These are phyloP conservation scores for Colletotrichum navitas DNA, from an alignment of 2,329 filamentous ascomycete genomes.

Conservation along the genomic window DNA sequence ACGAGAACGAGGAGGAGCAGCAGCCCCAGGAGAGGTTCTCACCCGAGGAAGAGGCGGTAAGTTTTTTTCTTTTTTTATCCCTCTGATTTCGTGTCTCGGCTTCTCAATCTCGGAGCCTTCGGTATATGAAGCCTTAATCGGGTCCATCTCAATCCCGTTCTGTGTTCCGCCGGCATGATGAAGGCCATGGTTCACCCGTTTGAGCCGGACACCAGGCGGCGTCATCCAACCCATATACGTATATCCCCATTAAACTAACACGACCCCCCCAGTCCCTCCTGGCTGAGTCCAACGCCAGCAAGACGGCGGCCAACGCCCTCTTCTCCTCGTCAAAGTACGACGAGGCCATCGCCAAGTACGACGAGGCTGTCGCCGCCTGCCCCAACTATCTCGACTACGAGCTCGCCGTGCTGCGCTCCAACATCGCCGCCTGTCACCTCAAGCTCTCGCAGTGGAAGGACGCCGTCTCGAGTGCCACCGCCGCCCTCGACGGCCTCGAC, in stretches of 20 bases:
- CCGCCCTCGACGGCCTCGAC: conserved; percentile 80
- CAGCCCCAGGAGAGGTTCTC: conserved; percentile 57
- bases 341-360: conserved; percentile 85
- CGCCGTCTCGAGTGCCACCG: conserved; percentile 79
- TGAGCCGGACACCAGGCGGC: too few species aligned
- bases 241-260: not conserved
- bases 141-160: not conserved
- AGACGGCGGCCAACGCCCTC: conserved; percentile 81
- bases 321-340: conserved; percentile 80
- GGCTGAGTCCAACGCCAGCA: conserved; percentile 77
- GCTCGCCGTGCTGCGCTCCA: conserved; percentile 86
- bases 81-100: not conserved
- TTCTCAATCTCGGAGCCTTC: not conserved
- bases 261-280: conserved; percentile 69
- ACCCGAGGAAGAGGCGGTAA: conserved; percentile 69
- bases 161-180: not conserved
- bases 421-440: conserved; percentile 89
- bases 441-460: conserved; percentile 89
- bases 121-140: too few species aligned
- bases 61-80: too few species aligned
- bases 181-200: not conserved
- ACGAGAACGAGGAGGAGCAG: conserved; percentile 48
- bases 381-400: conserved; percentile 91
- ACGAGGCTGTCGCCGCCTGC: conserved; percentile 81
- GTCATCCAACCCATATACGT: not conserved